Evolutionary conservation across 2,329 filamentous ascomycete genomes (phyloP), one percentile per base, ranked within the genome.

Genomic region (Biscogniauxia mediterranea): DNA sequence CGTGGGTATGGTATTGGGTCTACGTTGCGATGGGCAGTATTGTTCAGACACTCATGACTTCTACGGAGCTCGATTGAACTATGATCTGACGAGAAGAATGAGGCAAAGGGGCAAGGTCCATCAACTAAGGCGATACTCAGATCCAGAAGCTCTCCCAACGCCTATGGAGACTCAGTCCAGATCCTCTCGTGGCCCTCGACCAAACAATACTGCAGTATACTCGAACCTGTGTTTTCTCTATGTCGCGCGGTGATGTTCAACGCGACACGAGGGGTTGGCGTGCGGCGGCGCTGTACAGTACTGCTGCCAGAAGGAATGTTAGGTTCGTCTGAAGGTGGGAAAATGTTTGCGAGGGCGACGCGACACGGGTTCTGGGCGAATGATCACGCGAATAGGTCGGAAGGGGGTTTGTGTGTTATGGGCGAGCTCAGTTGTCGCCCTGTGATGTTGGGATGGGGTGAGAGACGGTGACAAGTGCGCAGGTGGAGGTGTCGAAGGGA

Each of bases 11-110:
- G 28, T 32, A 32, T 32, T 65, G 60, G 57, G 59, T 69, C 68
- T 72, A 72, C 70, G 62, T 65, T 61, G 64, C 56, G 63, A 61
- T 60, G 59, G 58, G 58, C 55, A 65, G 61, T 65, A 67, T 54
- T 67, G 61, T 68, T 73, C 68, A 74, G 68, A 68, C 69, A 72
- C 65, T 70, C 71, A 73, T 72, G 66, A 61, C 69, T 72, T 71
- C 71, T 74, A 74, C 71, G 66, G 65, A 67, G 67, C 66, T 66
- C 64, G 64, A 63, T 64, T 69, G 66, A 61, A 71, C 67, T 73
- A 72, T 70, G 65, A 66, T 66, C 61, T 67, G 70, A 64, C 55
- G 61, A 66, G 59, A 62, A 60, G 60, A 59, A 49, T 57, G 61
- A 66, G 60, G 61, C 56, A 66, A 64, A 65, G 58, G 57, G 59